Base-by-base conservation (phyloP, 495 filamentous ascomycete genomes). In the Thermochaetoides thermophila region DNA sequence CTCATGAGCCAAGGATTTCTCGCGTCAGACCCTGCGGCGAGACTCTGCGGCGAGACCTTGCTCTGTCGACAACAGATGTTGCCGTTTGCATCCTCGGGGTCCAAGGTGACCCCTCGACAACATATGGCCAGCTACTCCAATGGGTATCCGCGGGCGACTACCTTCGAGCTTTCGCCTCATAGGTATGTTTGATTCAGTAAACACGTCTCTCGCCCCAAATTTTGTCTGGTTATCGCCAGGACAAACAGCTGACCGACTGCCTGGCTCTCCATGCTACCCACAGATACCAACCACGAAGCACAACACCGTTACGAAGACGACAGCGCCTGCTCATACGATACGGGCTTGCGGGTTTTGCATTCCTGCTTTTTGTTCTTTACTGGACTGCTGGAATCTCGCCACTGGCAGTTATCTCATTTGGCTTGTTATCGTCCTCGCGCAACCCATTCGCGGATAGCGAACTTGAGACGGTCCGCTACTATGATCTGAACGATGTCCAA, bases 401-500 rank as follows among this genome's bases (percentile, higher is more conserved):
- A 48, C 67, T 84, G 37, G 72, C 81, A 12, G 52, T 78, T 8
- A 56, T 89, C 40, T 78, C 84, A 1, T 59, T 93, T 12, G 77
- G 82, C 24, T 62, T 89, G 18, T 54, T 91, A 8, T 71, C 76
- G 20, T 58, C 70, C 16, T 56, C 58, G 17, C 76, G 79, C 27
- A 76, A 87, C 42, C 59, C 69, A 12, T 55, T 59, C 17, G 74
- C 80, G 25, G 78, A 89, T 43, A 69, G 82, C 37, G 71, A 85
- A 34, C 69, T 96, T 32, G 81, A 93, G 49, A 96, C 91, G 2
- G 81, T 96, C 28, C 81, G 86, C 30, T 93, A 96, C 55, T 96
- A 96, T 63, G 91, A 99, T 55, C 69, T 99, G 27, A 76, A 76
- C 30, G 79, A 89, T 50, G 79, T 87, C 9, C 80, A 91, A 45